phyloP scores from a whole-genome alignment of 768 basidiomycete genomes.

The Amyloporia xantha region DNA sequence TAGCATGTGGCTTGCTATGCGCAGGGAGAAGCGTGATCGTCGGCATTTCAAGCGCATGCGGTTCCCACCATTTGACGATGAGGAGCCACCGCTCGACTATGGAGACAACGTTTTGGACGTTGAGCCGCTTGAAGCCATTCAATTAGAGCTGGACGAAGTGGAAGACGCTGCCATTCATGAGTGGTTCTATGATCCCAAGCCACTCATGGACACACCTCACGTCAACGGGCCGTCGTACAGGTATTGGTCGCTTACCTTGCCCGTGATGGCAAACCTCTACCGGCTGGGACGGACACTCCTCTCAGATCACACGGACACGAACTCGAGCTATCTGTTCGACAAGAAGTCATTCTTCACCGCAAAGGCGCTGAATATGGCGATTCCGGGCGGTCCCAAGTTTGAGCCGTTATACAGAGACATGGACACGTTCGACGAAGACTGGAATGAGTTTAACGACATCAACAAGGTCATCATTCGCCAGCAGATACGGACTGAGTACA shows the following conservation, averaged over 20 bases:
- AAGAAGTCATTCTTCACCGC: conserved; percentile 98
- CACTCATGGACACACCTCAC: conserved; percentile 80
- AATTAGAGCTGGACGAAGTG: conserved; percentile 87
- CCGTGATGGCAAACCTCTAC: conserved; percentile 95
- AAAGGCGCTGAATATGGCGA: conserved; percentile 94
- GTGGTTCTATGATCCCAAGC: conserved; percentile 99
- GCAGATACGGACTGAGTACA: conserved; percentile 97
- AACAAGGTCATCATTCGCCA: conserved; percentile 99
- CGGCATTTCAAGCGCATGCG: conserved; percentile 99
- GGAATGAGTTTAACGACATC: conserved; percentile 99
- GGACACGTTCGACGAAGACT: conserved; percentile 97
- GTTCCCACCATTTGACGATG: conserved; percentile 98
- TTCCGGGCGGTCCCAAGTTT: conserved; percentile 97
- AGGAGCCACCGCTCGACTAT: conserved; percentile 98
- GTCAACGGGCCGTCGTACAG: conserved; percentile 93
- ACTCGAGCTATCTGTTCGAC: conserved; percentile 92
- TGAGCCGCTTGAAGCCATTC: conserved; percentile 96
- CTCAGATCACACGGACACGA: conserved; percentile 87
- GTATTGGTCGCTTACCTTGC: conserved; percentile 89
- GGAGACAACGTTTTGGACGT: conserved; percentile 98
- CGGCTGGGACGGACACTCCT: conserved; percentile 90
- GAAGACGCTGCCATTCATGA: conserved; percentile 90
- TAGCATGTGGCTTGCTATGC: conserved; percentile 99
- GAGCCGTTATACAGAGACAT: conserved; percentile 96
- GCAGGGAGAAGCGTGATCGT: conserved; percentile 96